phyloP scores from a whole-genome alignment of 192 early-diverging fungal genomes.

The Entrophospora sp. region DNA sequence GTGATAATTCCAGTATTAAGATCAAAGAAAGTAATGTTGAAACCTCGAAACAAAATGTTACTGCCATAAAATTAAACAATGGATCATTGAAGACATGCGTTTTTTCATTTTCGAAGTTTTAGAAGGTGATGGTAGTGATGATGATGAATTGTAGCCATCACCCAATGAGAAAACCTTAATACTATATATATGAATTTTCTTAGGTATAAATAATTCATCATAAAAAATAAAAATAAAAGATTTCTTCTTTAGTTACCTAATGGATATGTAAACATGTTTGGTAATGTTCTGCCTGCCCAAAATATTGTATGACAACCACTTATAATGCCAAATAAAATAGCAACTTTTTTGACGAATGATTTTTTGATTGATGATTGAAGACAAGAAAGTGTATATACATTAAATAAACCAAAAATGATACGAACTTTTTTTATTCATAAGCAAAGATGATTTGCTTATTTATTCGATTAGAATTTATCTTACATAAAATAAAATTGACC shows the following conservation, averaged over 20 bases:
- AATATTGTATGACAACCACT: slow-evolving; percentile 65
- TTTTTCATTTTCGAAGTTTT: slow-evolving; percentile 1
- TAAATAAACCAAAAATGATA: slow-evolving; percentile 40
- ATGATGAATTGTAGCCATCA: too few species aligned
- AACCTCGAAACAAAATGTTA: slow-evolving; percentile 49
- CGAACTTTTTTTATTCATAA: too few species aligned
- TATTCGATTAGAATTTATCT: too few species aligned
- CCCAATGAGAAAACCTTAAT: slow-evolving; percentile 34
- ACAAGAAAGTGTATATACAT: slow-evolving; percentile 39
- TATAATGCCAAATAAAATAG: slow-evolving; percentile 43
- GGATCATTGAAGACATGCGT: slow-evolving; percentile 32
- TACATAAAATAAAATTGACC: too few species aligned
- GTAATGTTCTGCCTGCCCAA: slow-evolving; percentile 80
- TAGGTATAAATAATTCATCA: too few species aligned
- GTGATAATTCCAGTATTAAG: slow-evolving; percentile 26
- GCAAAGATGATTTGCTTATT: too few species aligned
- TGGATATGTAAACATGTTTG: slow-evolving; percentile 78
- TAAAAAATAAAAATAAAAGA: too few species aligned
- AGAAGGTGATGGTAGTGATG: too few species aligned
- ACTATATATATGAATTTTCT: too few species aligned
- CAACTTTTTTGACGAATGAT: slow-evolving; percentile 51
- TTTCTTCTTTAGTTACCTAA: too few species aligned
- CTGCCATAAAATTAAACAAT: slow-evolving; percentile 32
- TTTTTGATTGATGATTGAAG: slow-evolving; percentile 41
- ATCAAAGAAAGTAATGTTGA: slow-evolving; percentile 34